Percentiles rank a stretch among this genome's conserved stretches.
These are phyloP conservation scores for Plenodomus lindquistii DNA, from an alignment of 2,329 filamentous ascomycete species.

Conservation along the genomic window DNA sequence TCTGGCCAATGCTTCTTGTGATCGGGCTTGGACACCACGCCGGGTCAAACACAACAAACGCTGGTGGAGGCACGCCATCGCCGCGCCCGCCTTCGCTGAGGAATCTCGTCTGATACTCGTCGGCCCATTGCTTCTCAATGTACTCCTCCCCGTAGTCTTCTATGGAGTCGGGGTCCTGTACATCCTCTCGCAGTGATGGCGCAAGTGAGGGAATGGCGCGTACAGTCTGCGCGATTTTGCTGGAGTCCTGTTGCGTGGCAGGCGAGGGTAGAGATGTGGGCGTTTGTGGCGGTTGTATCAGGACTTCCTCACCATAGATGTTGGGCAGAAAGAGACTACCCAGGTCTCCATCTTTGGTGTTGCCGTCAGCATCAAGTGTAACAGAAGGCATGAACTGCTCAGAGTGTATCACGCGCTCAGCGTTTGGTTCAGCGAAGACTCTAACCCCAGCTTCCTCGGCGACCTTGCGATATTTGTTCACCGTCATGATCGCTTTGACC, in stretches of 20 bases:
- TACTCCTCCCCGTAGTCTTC: not conserved
- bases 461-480: conserved; percentile 7
- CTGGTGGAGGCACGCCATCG: not conserved
- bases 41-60: not conserved
- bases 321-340: conserved; percentile 8
- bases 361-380: conserved; percentile 10
- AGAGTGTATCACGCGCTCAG: conserved; percentile 16
- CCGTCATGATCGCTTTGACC: conserved; percentile 12
- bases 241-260: not conserved
- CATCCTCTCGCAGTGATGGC: not conserved
- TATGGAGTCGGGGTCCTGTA: not conserved
- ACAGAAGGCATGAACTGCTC: conserved; percentile 8
- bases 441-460: conserved; percentile 10
- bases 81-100: not conserved
- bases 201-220: not conserved
- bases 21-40: not conserved
- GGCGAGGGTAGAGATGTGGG: not conserved
- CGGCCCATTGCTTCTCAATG: not conserved
- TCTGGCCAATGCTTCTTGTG: too few species aligned
- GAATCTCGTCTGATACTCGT: not conserved
- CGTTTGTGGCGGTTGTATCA: not conserved
- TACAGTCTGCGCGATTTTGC: not conserved
- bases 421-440: conserved; percentile 11
- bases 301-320: conserved; percentile 11
- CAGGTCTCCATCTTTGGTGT: not conserved